Percentiles rank a stretch among this genome's conserved stretches.
Conservation (phyloP, 305 asterid species). For the Fraxinus greggii region DNA sequence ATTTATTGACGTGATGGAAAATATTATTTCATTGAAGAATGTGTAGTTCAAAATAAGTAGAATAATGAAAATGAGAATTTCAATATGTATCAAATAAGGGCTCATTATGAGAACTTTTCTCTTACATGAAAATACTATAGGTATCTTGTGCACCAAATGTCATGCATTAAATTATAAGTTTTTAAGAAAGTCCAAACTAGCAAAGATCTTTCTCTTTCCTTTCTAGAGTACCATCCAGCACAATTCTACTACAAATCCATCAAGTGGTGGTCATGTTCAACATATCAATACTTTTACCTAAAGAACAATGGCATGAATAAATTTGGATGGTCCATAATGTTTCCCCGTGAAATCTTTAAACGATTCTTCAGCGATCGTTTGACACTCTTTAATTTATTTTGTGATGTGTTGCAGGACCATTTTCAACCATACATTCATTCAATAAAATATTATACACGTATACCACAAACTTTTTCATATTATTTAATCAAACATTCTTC, state of each 20-base stretch:
- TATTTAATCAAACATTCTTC: no score
- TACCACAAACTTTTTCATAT: no score
- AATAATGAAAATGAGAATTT: no score
- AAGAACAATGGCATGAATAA: constrained; percentile 18
- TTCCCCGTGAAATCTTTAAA: background rate
- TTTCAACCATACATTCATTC: no score
- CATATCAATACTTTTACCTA: constrained; percentile 25
- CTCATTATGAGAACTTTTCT: background rate
- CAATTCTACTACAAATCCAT: background rate
- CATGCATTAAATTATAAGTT: background rate
- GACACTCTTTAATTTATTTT: no score
- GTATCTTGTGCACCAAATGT: background rate
- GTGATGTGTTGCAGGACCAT: no score
- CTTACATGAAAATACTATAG: background rate
- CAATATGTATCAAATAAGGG: no score
- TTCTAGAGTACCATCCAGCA: background rate
- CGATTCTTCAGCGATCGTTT: constrained; percentile 9
- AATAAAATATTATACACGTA: no score
- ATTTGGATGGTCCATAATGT: constrained; percentile 27
- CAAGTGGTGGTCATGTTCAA: constrained; percentile 26
- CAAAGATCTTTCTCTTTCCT: background rate
- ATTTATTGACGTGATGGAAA: no score
- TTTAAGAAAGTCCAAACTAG: background rate
- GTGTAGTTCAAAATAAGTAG: no score
- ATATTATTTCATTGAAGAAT: no score